A percentile compares a stretch with the other conserved stretches of the same genome.
Conservation (phyloP, 148 eudicot species). For the Arctostaphylos glauca region DNA sequence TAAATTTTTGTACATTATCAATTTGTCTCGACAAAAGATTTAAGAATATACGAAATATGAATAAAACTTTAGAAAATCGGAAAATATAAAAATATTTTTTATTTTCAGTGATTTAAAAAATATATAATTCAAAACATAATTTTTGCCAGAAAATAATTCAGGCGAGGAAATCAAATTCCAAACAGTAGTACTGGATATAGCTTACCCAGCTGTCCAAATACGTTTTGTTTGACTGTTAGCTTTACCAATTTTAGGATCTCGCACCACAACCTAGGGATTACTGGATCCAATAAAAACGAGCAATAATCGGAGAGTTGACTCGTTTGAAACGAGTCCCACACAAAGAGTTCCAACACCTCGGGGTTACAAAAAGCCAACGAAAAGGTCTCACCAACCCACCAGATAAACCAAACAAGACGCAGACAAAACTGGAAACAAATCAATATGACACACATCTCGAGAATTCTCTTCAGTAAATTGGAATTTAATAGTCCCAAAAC, state of each 20-base stretch:
- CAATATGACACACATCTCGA: not conserved
- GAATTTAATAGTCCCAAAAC: slow-evolving; percentile 1
- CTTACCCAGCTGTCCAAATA: slow-evolving; percentile 13
- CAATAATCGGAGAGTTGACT: not conserved
- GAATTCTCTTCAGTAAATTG: not conserved
- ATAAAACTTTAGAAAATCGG: too few relatives aligned
- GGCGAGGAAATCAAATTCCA: not conserved
- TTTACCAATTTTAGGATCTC: not conserved
- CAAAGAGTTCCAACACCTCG: not conserved
- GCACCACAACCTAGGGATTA: not conserved
- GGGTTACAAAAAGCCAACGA: not conserved
- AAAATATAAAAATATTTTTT: too few relatives aligned
- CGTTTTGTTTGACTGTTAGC: not conserved
- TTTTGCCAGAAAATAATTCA: too few relatives aligned
- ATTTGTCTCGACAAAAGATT: too few relatives aligned
- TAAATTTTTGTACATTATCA: too few relatives aligned
- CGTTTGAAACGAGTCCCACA: not conserved
- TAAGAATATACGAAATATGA: too few relatives aligned
- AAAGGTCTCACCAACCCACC: not conserved
- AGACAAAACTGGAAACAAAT: not conserved
- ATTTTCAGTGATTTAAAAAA: too few relatives aligned
- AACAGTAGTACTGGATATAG: not conserved
- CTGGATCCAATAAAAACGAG: not conserved
- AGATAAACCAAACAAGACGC: not conserved
- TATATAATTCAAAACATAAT: too few relatives aligned